phyloP scores from a whole-genome alignment of 768 basidiomycete genomes.

The Pisolithus microcarpus region DNA sequence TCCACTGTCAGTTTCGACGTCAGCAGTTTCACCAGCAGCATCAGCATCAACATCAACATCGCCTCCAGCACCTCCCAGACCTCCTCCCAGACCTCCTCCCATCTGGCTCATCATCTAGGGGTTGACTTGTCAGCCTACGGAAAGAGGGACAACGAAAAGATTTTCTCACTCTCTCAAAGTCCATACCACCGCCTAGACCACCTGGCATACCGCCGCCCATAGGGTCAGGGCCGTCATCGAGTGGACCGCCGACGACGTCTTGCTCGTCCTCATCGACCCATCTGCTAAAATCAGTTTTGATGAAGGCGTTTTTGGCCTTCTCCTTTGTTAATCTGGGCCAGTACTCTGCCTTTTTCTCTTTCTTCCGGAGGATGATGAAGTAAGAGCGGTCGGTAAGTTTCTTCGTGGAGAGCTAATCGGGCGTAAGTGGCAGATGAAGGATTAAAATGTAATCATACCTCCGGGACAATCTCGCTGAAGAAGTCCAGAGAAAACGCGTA shows the following conservation, averaged over 20 bases:
- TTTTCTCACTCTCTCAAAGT: conserved; percentile 52
- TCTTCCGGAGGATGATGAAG: conserved; percentile 69
- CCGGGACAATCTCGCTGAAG: conserved; percentile 66
- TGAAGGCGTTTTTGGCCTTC: conserved; percentile 67
- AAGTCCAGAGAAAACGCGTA: conserved; percentile 75
- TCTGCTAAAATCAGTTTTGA: conserved; percentile 94
- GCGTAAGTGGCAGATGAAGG: neutral
- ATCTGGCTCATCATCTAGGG: conserved; percentile 33
- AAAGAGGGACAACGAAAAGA: conserved; percentile 2
- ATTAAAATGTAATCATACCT: conserved; percentile 37
- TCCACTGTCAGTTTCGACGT: too few species aligned
- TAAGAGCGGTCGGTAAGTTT: conserved; percentile 64
- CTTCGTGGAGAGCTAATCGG: conserved; percentile 28
- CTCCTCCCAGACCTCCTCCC: too few species aligned
- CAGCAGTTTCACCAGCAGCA: too few species aligned
- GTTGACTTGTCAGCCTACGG: conserved; percentile 6
- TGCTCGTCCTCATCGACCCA: conserved; percentile 99
- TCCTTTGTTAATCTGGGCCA: conserved; percentile 94
- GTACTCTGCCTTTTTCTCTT: conserved; percentile 64
- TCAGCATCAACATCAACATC: too few species aligned
- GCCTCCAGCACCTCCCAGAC: too few species aligned
- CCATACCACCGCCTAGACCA: too few species aligned
- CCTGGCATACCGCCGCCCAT: too few species aligned
- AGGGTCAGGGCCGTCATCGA: too few species aligned
- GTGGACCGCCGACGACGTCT: conserved; percentile 39